Base-by-base conservation (phyloP, 2,329 filamentous ascomycete genomes). In the Talaromyces sp. region DNA sequence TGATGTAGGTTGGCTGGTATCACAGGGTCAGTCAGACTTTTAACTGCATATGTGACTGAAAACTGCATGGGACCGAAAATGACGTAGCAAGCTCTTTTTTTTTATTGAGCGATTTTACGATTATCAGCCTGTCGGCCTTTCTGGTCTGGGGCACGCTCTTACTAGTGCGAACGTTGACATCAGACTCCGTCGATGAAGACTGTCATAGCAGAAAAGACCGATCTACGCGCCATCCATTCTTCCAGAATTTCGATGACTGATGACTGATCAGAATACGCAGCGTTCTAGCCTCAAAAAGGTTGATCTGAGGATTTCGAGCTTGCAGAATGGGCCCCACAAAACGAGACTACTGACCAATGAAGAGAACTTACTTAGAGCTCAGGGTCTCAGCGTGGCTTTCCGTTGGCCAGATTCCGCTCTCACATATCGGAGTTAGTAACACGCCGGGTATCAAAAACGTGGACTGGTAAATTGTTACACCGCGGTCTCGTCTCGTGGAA, bases 21-120 rank as follows among this genome's bases (percentile, higher is more conserved):
- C 44, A 60, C 58, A 37, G 33, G 58, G n/a, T 46, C 58, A 50
- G 31, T 37, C 44, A 48, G 37, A 40, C n/a, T 52, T 60, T 59
- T 42, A 3, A 16, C 31, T 35, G 50, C 31, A 23, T 54, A 12
- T 54, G 31, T 35, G 28, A 12, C 11, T 8, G 33, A 31, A 1
- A 9, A 7, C 44, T 21, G 31, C 21, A 37, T 54, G 46, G 46
- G 25, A 18, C 14, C 11, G 11, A 3, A 18, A 35, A 35, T 54
- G 50, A 54, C 50, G 50, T 54, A 54, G 50, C 31, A 14, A 37
- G 28, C 28, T 21, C 35, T 52, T 21, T n/a, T n/a, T n/a, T n/a
- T n/a, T n/a, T n/a, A n/a, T n/a, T 33, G 48, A 52, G 48, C 28
- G 48, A 52, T 52, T 52, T 52, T 25, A 21, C 16, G 28, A 7